Evolutionary conservation across 495 filamentous ascomycete species (phyloP), one percentile per base, ranked within the genome.

Genomic region (Hypoxylon trugodes): DNA sequence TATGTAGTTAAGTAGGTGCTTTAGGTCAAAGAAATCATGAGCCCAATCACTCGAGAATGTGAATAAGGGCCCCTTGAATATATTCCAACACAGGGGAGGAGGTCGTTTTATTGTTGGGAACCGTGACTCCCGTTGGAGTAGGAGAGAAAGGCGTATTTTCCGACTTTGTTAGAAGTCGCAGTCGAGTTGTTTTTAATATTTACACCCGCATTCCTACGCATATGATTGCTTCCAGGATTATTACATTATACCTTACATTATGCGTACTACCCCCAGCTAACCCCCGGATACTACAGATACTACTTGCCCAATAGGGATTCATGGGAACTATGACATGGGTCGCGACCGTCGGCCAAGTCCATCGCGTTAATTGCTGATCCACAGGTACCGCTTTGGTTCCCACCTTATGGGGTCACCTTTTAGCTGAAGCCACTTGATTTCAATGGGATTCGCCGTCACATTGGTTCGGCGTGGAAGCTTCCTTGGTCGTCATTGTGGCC

Each of bases 231-330:
- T 53, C 63, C 54, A 54, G 53, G 38, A 49, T 62, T 45, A 51
- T 61, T 42, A 22, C 55, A n/a, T n/a, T n/a, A n/a, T n/a, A n/a
- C n/a, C n/a, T n/a, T n/a, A n/a, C n/a, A n/a, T n/a, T n/a, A n/a
- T n/a, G n/a, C n/a, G n/a, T n/a, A n/a, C n/a, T n/a, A n/a, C n/a
- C n/a, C n/a, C n/a, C n/a, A n/a, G n/a, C n/a, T n/a, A n/a, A n/a
- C n/a, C n/a, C n/a, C n/a, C n/a, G n/a, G n/a, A n/a, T n/a, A n/a
- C n/a, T n/a, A n/a, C 51, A 63, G 52, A 58, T 63, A 41, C 53
- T 56, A 53, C 66, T 66, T 67, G 40, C 54, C 67, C 67, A 69
- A 69, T 69, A 57, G 32, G 61, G 55, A 53, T 21, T 16, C 36
- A 53, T 10, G 47, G 61, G 38, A 51, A 30, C 32, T 16, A 13